Evolutionary conservation across 2,329 filamentous ascomycete genomes (phyloP).

Genomic region (Cladophialophora bantiana): DNA sequence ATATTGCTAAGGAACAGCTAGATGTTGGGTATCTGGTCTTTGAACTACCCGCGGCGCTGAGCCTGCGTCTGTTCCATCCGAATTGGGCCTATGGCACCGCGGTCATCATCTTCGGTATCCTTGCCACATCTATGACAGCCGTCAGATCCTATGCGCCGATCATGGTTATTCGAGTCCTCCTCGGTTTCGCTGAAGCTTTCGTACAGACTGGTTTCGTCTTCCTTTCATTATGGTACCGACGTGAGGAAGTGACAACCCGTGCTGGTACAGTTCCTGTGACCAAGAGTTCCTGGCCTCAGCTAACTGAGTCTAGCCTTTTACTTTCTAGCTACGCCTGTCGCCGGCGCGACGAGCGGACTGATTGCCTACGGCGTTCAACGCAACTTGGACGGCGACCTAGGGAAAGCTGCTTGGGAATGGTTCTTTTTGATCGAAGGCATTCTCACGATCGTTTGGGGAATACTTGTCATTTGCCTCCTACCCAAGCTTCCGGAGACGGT

Average conservation of each 20-base stretch:
- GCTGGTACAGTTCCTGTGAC: constrained; percentile 4
- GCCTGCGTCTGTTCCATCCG: constrained; percentile 17
- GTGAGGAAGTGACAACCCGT: constrained; percentile 12
- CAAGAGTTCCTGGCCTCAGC: background rate
- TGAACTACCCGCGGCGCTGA: constrained; percentile 22
- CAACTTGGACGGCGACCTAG: constrained; percentile 62
- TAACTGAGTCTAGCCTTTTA: constrained; percentile 1
- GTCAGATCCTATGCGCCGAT: constrained; percentile 18
- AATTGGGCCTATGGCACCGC: constrained; percentile 16
- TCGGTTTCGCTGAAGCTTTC: constrained; percentile 25
- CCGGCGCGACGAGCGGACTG: constrained; percentile 73
- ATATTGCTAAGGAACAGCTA: background rate
- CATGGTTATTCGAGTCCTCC: constrained; percentile 18
- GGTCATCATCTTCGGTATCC: constrained; percentile 19
- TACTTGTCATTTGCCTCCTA: constrained; percentile 64
- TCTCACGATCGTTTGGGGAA: constrained; percentile 67
- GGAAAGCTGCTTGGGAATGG: constrained; percentile 67
- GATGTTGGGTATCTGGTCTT: constrained; percentile 27
- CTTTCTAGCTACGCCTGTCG: constrained; percentile 49
- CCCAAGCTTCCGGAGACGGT: constrained; percentile 66
- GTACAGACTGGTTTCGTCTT: constrained; percentile 19
- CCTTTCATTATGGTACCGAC: constrained; percentile 17
- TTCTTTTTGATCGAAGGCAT: constrained; percentile 74
- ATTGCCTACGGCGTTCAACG: constrained; percentile 69
- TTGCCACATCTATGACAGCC: constrained; percentile 16